Percentiles rank a stretch among this genome's conserved stretches.
These are phyloP conservation scores for Cryptomeria japonica DNA, from an alignment of 75 land plant genomes.

Conservation along the genomic window DNA sequence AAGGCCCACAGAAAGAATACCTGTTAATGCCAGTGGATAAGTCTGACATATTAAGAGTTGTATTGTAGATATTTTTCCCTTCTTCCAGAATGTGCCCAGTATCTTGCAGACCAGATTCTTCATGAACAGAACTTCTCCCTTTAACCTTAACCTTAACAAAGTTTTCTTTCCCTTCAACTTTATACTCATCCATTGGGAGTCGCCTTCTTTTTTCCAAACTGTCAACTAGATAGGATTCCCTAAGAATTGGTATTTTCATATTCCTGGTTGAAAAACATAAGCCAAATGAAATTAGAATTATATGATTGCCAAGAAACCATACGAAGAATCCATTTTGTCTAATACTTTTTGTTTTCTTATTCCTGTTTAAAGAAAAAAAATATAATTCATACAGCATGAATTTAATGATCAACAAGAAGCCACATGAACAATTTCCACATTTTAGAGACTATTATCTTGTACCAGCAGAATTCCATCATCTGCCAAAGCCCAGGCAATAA, in stretches of 20 bases:
- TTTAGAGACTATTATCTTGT: background rate
- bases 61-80: slow-evolving; percentile 72
- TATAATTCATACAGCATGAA: background rate
- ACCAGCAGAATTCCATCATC: background rate
- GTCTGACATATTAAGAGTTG: slow-evolving; percentile 93
- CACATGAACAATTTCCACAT: background rate
- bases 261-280: slow-evolving; percentile 42
- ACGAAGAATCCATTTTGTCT: background rate
- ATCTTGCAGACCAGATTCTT: slow-evolving; percentile 93
- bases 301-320: background rate
- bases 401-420: background rate
- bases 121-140: slow-evolving; percentile 96
- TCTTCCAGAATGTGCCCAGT: slow-evolving; percentile 87
- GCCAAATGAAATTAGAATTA: background rate
- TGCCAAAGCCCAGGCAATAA: background rate
- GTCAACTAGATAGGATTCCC: slow-evolving; percentile 78
- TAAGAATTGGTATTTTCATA: slow-evolving; percentile 77
- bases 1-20: slow-evolving; percentile 22
- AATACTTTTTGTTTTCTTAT: slow-evolving; percentile 26
- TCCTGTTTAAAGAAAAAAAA: slow-evolving; percentile 31
- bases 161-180: slow-evolving; percentile 53
- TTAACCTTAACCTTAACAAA: slow-evolving; percentile 89
- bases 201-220: slow-evolving; percentile 60
- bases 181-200: slow-evolving; percentile 67
- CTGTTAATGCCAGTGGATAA: slow-evolving; percentile 93